Evolutionary conservation across 2,329 filamentous ascomycete species (phyloP).

Genomic region (Paecilomyces formosus): DNA sequence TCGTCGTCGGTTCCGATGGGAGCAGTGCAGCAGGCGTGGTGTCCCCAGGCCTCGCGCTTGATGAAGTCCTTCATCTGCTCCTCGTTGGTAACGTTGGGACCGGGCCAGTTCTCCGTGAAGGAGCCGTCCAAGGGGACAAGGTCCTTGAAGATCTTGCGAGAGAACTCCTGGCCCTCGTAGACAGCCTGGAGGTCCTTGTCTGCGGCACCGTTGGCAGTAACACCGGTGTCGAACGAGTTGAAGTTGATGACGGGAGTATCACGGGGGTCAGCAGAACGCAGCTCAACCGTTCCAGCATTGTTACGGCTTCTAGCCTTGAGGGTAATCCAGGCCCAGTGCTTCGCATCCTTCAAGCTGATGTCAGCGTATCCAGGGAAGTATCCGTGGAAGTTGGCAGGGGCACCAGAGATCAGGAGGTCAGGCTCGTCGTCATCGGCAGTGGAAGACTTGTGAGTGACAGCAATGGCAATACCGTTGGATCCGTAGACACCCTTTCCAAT

Average conservation of each 20-base stretch:
- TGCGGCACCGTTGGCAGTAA: constrained; percentile 27
- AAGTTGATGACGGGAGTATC: constrained; percentile 58
- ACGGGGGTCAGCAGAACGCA: constrained; percentile 55
- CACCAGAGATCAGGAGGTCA: constrained; percentile 51
- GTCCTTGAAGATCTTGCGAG: constrained; percentile 40
- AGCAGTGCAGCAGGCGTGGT: constrained; percentile 51
- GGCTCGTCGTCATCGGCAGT: constrained; percentile 35
- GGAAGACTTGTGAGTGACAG: constrained; percentile 32
- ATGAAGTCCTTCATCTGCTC: constrained; percentile 42
- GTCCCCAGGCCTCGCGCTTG: constrained; percentile 47
- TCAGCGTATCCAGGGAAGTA: constrained; percentile 41
- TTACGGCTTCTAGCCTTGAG: constrained; percentile 60
- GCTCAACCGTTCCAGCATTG: constrained; percentile 52
- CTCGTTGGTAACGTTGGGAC: constrained; percentile 32
- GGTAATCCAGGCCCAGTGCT: constrained; percentile 41
- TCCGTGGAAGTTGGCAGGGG: constrained; percentile 49
- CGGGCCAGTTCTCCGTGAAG: constrained; percentile 39
- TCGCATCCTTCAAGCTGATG: constrained; percentile 28
- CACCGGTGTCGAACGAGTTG: constrained; percentile 46
- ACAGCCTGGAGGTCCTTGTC: constrained; percentile 47
- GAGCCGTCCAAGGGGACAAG: constrained; percentile 34
- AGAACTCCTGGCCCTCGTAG: constrained; percentile 48
- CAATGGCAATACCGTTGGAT: constrained; percentile 49
- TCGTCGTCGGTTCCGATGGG: constrained; percentile 50
- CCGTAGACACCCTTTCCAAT: constrained; percentile 36